Conservation (phyloP, 2,329 filamentous ascomycete species). For the Lecanoromycetidae sp. region DNA sequence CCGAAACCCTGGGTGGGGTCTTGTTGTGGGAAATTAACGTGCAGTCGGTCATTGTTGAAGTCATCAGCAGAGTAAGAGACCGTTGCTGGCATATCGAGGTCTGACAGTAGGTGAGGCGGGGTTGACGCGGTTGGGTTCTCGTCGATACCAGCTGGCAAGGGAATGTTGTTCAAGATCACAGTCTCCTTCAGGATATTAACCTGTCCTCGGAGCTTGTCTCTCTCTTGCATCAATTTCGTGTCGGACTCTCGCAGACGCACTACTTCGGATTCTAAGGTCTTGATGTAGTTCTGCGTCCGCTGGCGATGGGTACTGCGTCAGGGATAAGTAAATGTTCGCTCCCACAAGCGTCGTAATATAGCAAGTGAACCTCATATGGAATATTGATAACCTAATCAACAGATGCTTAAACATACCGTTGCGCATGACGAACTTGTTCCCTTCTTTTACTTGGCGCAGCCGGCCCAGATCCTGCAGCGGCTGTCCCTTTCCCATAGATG, state of each 20-base stretch:
- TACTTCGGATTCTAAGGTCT: constrained; percentile 18
- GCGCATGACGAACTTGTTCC: constrained; percentile 19
- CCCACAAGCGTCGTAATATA: not conserved
- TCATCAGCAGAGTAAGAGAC: constrained; percentile 14
- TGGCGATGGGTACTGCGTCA: constrained; percentile 18
- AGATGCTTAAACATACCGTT: constrained; percentile 14
- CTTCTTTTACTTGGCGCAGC: constrained; percentile 18
- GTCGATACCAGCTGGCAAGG: constrained; percentile 13
- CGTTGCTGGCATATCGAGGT: constrained; percentile 12
- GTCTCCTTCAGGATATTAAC: constrained; percentile 11
- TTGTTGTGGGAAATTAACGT: constrained; percentile 13
- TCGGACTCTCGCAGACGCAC: constrained; percentile 17
- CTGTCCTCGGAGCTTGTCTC: constrained; percentile 13
- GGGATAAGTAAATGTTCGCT: not conserved
- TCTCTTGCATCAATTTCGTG: constrained; percentile 11
- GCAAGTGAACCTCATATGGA: too few relatives aligned
- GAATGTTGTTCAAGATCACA: constrained; percentile 8
- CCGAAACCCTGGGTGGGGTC: not conserved
- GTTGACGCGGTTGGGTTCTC: not conserved
- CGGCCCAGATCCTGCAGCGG: constrained; percentile 10
- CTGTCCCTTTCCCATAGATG: not conserved
- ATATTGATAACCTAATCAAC: too few relatives aligned
- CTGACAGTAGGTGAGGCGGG: not conserved
- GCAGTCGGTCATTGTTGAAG: constrained; percentile 15
- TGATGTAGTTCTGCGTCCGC: constrained; percentile 20